A percentile compares a stretch with the other conserved stretches of the same genome.
Evolutionary conservation across 2,329 filamentous ascomycete genomes (phyloP).

Genomic region (Colletotrichum incanum): DNA sequence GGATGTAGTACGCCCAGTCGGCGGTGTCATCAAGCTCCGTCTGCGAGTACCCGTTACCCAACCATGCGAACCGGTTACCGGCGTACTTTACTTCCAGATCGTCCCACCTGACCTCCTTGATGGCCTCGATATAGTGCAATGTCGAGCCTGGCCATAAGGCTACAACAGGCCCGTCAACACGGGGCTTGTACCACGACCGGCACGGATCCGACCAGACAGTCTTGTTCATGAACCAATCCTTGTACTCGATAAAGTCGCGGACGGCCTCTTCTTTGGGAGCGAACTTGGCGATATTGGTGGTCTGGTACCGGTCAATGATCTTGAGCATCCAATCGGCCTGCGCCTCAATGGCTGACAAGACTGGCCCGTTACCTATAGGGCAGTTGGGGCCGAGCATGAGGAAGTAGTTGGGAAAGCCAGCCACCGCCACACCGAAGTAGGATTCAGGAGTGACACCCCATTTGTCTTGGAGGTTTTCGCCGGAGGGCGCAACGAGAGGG

Average conservation of each 20-base stretch:
- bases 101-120: constrained; percentile 61
- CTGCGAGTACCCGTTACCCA: constrained; percentile 61
- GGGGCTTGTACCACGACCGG: constrained; percentile 45
- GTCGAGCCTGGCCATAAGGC: constrained; percentile 51
- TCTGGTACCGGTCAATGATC: constrained; percentile 65
- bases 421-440: constrained; percentile 51
- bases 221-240: constrained; percentile 60
- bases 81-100: constrained; percentile 61
- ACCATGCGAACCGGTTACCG: constrained; percentile 56
- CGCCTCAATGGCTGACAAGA: constrained; percentile 61
- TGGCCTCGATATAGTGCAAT: constrained; percentile 65
- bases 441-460: constrained; percentile 50
- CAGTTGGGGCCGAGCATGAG: constrained; percentile 59
- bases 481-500: constrained; percentile 61
- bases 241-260: constrained; percentile 65
- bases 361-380: constrained; percentile 56
- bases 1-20: constrained; percentile 59
- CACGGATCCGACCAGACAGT: constrained; percentile 64
- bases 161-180: constrained; percentile 42
- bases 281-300: constrained; percentile 61
- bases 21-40: constrained; percentile 56
- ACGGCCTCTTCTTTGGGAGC: constrained; percentile 63
- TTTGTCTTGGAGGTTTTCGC: constrained; percentile 48
- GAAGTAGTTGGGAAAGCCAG: constrained; percentile 50
- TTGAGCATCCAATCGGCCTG: constrained; percentile 67